phyloP scores from a whole-genome alignment of 805 yeast genomes.

The Candida easanensis region DNA sequence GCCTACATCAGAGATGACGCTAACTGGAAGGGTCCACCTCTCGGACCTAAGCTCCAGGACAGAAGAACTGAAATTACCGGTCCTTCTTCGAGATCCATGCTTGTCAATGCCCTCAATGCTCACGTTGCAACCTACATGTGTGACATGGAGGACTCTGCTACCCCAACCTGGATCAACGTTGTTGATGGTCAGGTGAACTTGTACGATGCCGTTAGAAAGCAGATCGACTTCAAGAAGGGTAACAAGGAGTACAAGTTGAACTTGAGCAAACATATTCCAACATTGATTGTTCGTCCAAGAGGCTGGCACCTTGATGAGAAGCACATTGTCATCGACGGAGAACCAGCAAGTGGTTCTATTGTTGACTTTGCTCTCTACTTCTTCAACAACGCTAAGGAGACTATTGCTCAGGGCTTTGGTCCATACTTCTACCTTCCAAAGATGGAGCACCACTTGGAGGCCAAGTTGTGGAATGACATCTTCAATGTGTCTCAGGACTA shows the following conservation, averaged over 20 bases:
- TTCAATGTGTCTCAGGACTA: slow-evolving; percentile 75
- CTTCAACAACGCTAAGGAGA: slow-evolving; percentile 67
- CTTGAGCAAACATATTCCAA: slow-evolving; percentile 57
- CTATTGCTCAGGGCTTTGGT: slow-evolving; percentile 65
- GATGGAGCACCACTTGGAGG: slow-evolving; percentile 85
- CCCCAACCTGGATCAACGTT: slow-evolving; percentile 81
- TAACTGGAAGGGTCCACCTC: slow-evolving; percentile 71
- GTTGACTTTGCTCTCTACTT: slow-evolving; percentile 79
- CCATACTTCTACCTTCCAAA: slow-evolving; percentile 83
- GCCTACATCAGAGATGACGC: slow-evolving; percentile 65
- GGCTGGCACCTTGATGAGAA: slow-evolving; percentile 84
- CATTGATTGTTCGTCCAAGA: slow-evolving; percentile 81
- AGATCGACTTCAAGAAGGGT: slow-evolving; percentile 50
- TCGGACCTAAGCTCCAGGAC: slow-evolving; percentile 70
- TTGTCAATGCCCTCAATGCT: slow-evolving; percentile 76
- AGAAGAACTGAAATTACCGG: slow-evolving; percentile 84
- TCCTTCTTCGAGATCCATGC: slow-evolving; percentile 82
- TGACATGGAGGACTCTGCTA: slow-evolving; percentile 80
- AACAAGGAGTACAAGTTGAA: slow-evolving; percentile 32
- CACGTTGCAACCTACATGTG: slow-evolving; percentile 82
- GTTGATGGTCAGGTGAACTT: slow-evolving; percentile 79
- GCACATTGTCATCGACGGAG: slow-evolving; percentile 68
- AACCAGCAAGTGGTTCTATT: slow-evolving; percentile 76
- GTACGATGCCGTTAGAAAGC: slow-evolving; percentile 71
- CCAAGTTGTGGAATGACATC: slow-evolving; percentile 79